Evolutionary conservation across 805 yeast species (phyloP).

Genomic region (Wickerhamomyces pijperi): DNA sequence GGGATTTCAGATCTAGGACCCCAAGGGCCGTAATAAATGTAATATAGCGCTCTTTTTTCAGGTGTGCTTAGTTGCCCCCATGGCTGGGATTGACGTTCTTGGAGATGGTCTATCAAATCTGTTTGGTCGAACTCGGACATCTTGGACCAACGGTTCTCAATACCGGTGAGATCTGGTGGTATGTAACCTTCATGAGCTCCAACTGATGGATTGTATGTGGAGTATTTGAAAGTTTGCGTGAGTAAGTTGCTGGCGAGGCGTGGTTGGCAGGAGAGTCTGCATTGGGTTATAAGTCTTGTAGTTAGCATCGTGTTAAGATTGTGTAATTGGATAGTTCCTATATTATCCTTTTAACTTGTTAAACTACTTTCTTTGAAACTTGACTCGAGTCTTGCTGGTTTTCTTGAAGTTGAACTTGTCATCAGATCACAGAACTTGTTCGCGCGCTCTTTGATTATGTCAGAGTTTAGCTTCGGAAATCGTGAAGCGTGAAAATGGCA

Average conservation of each 20-base stretch:
- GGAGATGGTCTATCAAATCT: conserved; percentile 25
- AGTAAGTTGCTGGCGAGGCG: too few species aligned
- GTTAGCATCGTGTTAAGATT: too few species aligned
- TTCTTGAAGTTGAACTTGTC: too few species aligned
- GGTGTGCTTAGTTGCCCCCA: conserved; percentile 21
- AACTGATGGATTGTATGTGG: neutral
- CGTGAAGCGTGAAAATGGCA: too few species aligned
- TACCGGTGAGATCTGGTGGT: conserved; percentile 20
- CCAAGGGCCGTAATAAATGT: conserved; percentile 26
- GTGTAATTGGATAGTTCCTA: too few species aligned
- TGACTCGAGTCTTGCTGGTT: too few species aligned
- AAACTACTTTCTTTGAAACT: too few species aligned
- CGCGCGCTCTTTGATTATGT: too few species aligned
- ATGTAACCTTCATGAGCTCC: conserved; percentile 1
- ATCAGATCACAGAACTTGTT: too few species aligned
- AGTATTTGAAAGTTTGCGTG: neutral
- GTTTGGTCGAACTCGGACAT: conserved; percentile 22
- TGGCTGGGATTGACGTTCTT: conserved; percentile 20
- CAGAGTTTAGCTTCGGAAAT: too few species aligned
- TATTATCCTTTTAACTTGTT: too few species aligned
- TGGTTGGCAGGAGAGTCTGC: neutral
- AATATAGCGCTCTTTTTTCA: conserved; percentile 23
- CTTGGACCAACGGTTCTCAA: conserved; percentile 21
- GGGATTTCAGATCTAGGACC: conserved; percentile 21
- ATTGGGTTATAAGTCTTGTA: neutral